These are phyloP conservation scores for Ogataea allantospora DNA, from an alignment of 805 yeast species.

Conservation along the genomic window DNA sequence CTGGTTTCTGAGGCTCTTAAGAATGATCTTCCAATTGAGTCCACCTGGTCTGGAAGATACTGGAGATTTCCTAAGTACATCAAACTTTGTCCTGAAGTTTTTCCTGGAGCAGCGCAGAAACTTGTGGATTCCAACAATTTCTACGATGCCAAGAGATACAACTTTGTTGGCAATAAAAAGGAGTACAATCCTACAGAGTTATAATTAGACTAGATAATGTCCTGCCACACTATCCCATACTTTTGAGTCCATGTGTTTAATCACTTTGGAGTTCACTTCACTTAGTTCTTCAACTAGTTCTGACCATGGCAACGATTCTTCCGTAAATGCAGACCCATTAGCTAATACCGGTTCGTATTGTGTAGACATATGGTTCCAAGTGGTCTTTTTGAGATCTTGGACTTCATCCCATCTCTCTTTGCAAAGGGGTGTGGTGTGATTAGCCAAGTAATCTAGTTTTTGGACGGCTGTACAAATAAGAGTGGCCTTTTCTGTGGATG, in stretches of 20 bases:
- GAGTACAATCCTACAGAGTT: slow-evolving; percentile 4
- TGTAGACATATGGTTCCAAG: slow-evolving; percentile 24
- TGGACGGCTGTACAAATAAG: slow-evolving; percentile 17
- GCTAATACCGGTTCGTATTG: background rate
- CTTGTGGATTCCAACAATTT: background rate
- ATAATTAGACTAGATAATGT: slow-evolving; percentile 7
- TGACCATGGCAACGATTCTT: slow-evolving; percentile 19
- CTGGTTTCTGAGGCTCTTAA: slow-evolving; percentile 20
- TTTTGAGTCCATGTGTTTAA: slow-evolving; percentile 20
- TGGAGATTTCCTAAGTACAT: slow-evolving; percentile 11
- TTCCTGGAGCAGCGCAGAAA: slow-evolving; percentile 5
- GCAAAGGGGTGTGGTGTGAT: slow-evolving; percentile 29
- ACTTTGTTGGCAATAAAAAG: slow-evolving; percentile 1
- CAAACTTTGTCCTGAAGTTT: slow-evolving; percentile 8
- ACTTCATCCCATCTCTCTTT: slow-evolving; percentile 29
- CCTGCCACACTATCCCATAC: slow-evolving; percentile 27
- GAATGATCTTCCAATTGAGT: slow-evolving; percentile 8
- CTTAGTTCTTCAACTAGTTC: slow-evolving; percentile 17
- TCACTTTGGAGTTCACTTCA: slow-evolving; percentile 18
- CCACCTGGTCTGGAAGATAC: slow-evolving; percentile 6
- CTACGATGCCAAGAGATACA: slow-evolving; percentile 5
- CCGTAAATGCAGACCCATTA: slow-evolving; percentile 3
- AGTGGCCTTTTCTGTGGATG: slow-evolving; percentile 14
- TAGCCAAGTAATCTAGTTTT: slow-evolving; percentile 25
- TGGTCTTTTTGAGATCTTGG: slow-evolving; percentile 21